These are phyloP conservation scores for Adansonia grandidieri DNA, from an alignment of 441 rosid species.

Conservation along the genomic window DNA sequence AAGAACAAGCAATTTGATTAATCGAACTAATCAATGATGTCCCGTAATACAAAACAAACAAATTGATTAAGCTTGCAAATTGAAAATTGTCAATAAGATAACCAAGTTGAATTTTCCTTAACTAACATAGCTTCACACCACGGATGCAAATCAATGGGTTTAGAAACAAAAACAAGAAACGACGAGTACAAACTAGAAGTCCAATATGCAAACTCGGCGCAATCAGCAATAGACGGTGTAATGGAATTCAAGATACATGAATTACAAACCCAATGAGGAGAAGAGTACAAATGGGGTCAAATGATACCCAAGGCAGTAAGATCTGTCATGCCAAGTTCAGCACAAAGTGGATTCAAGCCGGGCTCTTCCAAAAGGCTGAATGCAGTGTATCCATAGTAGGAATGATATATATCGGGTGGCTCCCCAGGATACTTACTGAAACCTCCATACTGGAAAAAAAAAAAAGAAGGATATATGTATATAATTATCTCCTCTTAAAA, in stretches of 20 bases:
- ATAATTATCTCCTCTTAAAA: too few relatives aligned
- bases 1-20: background rate
- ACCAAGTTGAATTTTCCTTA: background rate
- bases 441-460: conserved; percentile 71
- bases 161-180: conserved; percentile 14
- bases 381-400: conserved; percentile 81
- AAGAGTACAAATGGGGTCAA: conserved; percentile 33
- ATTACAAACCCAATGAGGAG: background rate
- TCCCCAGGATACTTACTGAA: conserved; percentile 71
- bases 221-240: background rate
- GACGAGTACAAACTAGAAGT: conserved; percentile 4
- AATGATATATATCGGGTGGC: conserved; percentile 83
- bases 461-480: conserved; percentile 17
- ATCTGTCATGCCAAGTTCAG: conserved; percentile 73
- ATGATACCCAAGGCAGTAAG: conserved; percentile 45
- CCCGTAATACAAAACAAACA: background rate
- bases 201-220: background rate
- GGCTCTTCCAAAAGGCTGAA: conserved; percentile 88
- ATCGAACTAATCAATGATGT: background rate
- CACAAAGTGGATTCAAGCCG: conserved; percentile 61
- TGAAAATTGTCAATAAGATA: background rate
- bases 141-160: conserved; percentile 5
- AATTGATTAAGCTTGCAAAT: background rate
- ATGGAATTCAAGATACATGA: conserved; percentile 7
- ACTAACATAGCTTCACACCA: background rate